Evolutionary conservation across 2,329 filamentous ascomycete species (phyloP), one percentile per base, ranked within the genome.

Genomic region (Fusarium domesticum): DNA sequence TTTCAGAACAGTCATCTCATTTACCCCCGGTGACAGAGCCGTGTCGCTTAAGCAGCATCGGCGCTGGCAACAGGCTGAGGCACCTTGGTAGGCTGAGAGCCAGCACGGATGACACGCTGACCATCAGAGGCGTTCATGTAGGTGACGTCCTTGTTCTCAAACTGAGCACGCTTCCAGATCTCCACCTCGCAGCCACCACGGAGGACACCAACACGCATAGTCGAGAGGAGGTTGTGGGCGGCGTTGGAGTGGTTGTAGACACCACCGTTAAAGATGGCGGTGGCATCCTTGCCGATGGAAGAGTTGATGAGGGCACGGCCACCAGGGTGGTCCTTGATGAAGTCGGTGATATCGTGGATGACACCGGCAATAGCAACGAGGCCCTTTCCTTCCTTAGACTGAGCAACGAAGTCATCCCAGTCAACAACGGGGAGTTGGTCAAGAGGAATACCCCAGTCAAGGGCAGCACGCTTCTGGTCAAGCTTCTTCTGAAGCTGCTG

Each of bases 401-500:
- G 80, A 54, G 84, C 80, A 44, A 89, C 84, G 59, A 89, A 95
- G 62, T 91, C 86, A 51, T 93, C 89, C 86, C 88, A 95, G 68
- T 85, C 81, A 68, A 95, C 78, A 54, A 93, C 88, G 37, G 89
- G 89, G 6, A 95, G 80, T 71, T 90, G 84, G 68, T 93, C 88
- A 19, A 95, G 80, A 48, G 89, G 88, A 55, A 84, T 80, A 67
- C 89, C 89, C 89, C 89, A 95, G 74, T 95, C 87, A 48, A 95
- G 84, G 51, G 75, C 81, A 56, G 85, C 70, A 62, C 89, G 87
- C 80, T 88, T 87, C 73, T 90, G 86, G 69, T 93, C 89, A 48
- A 95, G 82, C 79, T 93, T 93, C 86, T 93, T 93, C 78, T 93
- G 89, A 53, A 84, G 72, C 73, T 93, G 89, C 74, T 95, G 89